These are phyloP conservation scores for Moesziomyces globuligerus DNA, from an alignment of 1,284 basidiomycete species.

Conservation along the genomic window DNA sequence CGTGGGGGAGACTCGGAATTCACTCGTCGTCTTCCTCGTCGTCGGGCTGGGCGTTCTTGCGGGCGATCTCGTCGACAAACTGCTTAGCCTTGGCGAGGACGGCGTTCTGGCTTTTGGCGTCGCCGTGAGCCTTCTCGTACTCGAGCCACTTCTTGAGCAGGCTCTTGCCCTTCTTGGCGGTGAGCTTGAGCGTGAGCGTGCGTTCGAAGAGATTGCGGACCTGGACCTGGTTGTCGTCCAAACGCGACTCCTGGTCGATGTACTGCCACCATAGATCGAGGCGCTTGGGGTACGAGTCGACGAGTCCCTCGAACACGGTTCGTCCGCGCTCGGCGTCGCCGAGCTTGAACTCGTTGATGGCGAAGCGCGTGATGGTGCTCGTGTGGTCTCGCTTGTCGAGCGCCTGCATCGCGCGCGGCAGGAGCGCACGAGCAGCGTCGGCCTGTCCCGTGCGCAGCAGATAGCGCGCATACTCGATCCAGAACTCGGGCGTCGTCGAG, in stretches of 20 bases:
- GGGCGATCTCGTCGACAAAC: slow-evolving; percentile 68
- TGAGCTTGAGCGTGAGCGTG: slow-evolving; percentile 83
- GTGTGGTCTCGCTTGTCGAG: slow-evolving; percentile 95
- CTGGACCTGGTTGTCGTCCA: slow-evolving; percentile 23
- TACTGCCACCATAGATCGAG: slow-evolving; percentile 97
- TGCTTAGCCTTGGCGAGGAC: slow-evolving; percentile 90
- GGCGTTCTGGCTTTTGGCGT: slow-evolving; percentile 80
- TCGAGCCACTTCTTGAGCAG: slow-evolving; percentile 90
- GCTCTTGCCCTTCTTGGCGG: slow-evolving; percentile 92
- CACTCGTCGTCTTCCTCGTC: slow-evolving; percentile 38
- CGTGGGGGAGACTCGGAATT: not conserved
- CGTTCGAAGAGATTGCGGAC: slow-evolving; percentile 81
- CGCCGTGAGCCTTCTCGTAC: slow-evolving; percentile 85
- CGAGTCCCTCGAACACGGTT: slow-evolving; percentile 94
- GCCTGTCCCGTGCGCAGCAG: slow-evolving; percentile 77
- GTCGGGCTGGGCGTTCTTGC: slow-evolving; percentile 19
- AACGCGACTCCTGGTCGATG: slow-evolving; percentile 88
- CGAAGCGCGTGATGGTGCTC: slow-evolving; percentile 92
- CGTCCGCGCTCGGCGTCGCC: slow-evolving; percentile 94
- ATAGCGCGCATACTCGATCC: slow-evolving; percentile 85
- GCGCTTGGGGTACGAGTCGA: slow-evolving; percentile 91
- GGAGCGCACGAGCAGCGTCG: slow-evolving; percentile 83
- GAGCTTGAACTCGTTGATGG: slow-evolving; percentile 91
- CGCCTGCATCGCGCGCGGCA: slow-evolving; percentile 89
- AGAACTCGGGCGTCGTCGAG: slow-evolving; percentile 86